A percentile compares a stretch with the other conserved stretches of the same genome.
Conservation (phyloP, 345 rosid species). For the Anastatica hierochuntica region DNA sequence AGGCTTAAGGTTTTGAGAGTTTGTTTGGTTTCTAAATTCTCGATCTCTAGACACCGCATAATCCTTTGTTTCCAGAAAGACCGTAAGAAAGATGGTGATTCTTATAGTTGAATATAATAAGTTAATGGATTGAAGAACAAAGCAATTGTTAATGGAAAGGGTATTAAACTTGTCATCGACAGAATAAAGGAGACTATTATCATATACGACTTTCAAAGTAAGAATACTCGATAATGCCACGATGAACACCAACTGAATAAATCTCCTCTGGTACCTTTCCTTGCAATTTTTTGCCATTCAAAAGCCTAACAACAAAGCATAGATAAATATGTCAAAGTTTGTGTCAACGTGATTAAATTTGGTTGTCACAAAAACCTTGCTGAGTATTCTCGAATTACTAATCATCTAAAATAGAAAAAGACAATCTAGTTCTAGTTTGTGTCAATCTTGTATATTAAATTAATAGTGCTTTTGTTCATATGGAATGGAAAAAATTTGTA, state of each 20-base stretch:
- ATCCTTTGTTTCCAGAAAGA: conserved; percentile 82
- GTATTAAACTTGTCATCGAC: no score
- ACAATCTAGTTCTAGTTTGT: neutral
- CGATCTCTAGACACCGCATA: no score
- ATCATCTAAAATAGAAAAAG: no score
- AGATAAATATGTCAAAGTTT: neutral
- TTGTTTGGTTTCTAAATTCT: no score
- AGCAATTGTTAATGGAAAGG: no score
- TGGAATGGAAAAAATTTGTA: no score
- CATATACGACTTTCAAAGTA: neutral
- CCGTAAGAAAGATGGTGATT: conserved; percentile 42
- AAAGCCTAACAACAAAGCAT: conserved; percentile 40
- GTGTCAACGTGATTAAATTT: no score
- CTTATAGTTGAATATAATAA: no score
- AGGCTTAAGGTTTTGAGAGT: no score
- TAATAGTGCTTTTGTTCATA: neutral
- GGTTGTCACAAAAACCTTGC: no score
- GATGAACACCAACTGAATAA: conserved; percentile 81
- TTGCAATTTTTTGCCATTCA: conserved; percentile 62
- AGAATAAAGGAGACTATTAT: neutral
- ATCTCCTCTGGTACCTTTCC: conserved; percentile 83
- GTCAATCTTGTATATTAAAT: neutral
- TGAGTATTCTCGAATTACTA: no score
- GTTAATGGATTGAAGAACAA: no score
- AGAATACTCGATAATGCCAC: conserved; percentile 85